Evolutionary conservation across 2,329 filamentous ascomycete species (phyloP).

Genomic region (Pestalotiopsis sp.): DNA sequence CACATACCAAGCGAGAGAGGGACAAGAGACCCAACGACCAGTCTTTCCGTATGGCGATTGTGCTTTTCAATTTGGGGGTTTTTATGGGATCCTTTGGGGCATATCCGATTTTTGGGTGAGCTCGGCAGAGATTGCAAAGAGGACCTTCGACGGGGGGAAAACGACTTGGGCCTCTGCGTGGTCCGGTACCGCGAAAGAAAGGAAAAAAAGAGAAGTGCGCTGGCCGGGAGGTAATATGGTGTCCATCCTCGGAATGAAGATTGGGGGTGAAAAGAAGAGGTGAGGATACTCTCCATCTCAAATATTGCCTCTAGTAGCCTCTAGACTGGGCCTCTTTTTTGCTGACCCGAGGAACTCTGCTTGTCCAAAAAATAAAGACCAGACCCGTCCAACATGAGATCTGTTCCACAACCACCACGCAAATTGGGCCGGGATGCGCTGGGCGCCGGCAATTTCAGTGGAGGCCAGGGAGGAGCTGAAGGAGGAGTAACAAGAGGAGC

Average conservation of each 20-base stretch:
- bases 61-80: neutral
- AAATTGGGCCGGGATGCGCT: slow-evolving; percentile 16
- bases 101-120: neutral
- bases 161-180: neutral
- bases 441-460: slow-evolving; percentile 15
- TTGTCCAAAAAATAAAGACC: slow-evolving; percentile 9
- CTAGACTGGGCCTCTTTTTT: neutral
- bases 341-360: slow-evolving; percentile 9
- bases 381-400: slow-evolving; percentile 25
- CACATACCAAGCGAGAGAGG: too few relatives aligned
- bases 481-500: too few relatives aligned
- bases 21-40: too few relatives aligned
- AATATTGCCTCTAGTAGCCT: neutral
- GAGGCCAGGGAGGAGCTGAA: slow-evolving; percentile 10
- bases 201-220: too few relatives aligned
- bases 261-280: slow-evolving; percentile 60
- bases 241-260: slow-evolving; percentile 60
- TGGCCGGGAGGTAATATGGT: slow-evolving; percentile 45
- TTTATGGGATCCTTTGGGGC: neutral
- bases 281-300: slow-evolving; percentile 36
- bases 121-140: neutral
- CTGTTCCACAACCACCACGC: slow-evolving; percentile 18
- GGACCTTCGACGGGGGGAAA: neutral
- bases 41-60: neutral
- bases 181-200: neutral